Conservation (phyloP, 257 asterid genomes). For the Solanum etuberosum region DNA sequence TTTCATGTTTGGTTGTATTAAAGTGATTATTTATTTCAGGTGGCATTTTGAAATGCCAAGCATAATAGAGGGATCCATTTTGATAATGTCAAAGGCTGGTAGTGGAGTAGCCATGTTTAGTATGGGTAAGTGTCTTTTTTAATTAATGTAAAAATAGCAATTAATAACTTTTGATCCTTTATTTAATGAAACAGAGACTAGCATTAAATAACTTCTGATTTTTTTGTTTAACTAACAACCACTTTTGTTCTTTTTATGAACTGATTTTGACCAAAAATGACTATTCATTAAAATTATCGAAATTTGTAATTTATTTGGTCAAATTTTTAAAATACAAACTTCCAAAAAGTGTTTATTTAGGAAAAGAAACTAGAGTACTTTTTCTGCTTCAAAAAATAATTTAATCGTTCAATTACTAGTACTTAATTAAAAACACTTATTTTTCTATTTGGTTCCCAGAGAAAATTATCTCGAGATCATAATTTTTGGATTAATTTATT, state of each 20-base stretch:
- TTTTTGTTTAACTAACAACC: neutral
- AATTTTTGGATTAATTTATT: too few relatives aligned
- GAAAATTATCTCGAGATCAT: neutral
- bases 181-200: neutral
- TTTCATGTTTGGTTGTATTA: neutral
- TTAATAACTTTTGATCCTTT: neutral
- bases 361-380: neutral
- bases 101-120: constrained; percentile 53
- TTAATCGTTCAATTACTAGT: neutral
- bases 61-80: constrained; percentile 40
- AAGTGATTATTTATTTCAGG: constrained; percentile 12
- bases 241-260: neutral
- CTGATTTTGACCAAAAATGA: neutral
- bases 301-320: neutral
- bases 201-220: neutral
- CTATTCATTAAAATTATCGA: neutral
- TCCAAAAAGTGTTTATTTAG: neutral
- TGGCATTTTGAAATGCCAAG: constrained; percentile 47
- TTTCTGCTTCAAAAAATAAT: too few relatives aligned
- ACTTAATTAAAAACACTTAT: neutral
- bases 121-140: constrained; percentile 25
- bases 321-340: neutral
- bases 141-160: neutral
- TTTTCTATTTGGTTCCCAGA: too few relatives aligned
- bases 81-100: constrained; percentile 55